These are phyloP conservation scores for Syzygium oleosum DNA, from an alignment of 345 rosid species.

Conservation along the genomic window DNA sequence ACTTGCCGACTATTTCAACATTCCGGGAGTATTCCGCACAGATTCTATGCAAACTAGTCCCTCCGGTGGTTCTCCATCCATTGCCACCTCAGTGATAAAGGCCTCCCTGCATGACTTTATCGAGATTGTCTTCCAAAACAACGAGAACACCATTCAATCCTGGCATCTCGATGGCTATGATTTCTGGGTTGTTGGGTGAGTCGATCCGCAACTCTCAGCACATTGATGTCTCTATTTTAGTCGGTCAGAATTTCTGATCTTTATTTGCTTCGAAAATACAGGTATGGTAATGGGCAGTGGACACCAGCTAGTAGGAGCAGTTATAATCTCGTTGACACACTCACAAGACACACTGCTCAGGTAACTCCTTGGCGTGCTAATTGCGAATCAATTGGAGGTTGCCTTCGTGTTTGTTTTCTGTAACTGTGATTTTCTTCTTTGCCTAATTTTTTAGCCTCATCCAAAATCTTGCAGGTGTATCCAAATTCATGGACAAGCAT, in stretches of 20 bases:
- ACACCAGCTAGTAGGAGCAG: slow-evolving; percentile 9
- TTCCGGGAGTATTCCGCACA: slow-evolving; percentile 13
- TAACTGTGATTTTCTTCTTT: not conserved
- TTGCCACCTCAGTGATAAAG: slow-evolving; percentile 8
- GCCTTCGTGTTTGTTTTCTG: not conserved
- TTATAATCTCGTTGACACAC: slow-evolving; percentile 13
- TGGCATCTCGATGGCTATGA: slow-evolving; percentile 22
- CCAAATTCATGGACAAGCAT: slow-evolving; percentile 35
- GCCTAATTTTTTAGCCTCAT: not conserved
- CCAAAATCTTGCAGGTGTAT: slow-evolving; percentile 17
- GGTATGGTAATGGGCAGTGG: slow-evolving; percentile 19
- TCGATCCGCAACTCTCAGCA: not conserved
- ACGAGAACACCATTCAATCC: slow-evolving; percentile 10
- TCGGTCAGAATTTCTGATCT: not conserved
- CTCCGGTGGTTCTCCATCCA: not conserved
- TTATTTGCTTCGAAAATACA: not conserved
- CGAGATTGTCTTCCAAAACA: slow-evolving; percentile 16
- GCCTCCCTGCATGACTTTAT: slow-evolving; percentile 12
- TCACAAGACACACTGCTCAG: slow-evolving; percentile 19
- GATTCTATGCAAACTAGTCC: slow-evolving; percentile 8
- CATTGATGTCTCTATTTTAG: not conserved
- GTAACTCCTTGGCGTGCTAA: not conserved
- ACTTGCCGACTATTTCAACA: slow-evolving; percentile 16
- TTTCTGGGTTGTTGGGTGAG: slow-evolving; percentile 21
- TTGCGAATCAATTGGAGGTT: not conserved